Base-by-base conservation (phyloP, 2,329 filamentous ascomycete genomes). In the Chaetothyriales sp. region DNA sequence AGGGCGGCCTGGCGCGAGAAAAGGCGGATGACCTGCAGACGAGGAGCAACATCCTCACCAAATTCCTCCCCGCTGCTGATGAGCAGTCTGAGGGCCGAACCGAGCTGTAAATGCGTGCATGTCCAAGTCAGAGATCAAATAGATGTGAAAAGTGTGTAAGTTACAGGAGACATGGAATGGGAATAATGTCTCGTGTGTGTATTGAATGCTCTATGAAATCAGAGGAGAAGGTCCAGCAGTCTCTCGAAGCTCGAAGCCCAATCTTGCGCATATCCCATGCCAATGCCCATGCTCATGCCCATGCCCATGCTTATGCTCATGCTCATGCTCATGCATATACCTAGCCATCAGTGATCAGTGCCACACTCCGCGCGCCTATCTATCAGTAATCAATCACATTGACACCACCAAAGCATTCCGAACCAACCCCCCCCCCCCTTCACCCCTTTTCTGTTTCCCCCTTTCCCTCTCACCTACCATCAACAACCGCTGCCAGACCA, bases 1-100 rank as follows among this genome's bases (percentile, higher is more conserved):
- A 94, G 79, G 87, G 89, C 56, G 86, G 86, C 54, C 75, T 95
- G 47, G 84, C 85, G 4, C 81, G 81, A 22, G 75, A 84, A 68
- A 96, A 96, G 82, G 67, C 87, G 44, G 90, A 96, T 64, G 89
- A 96, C 70, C 70, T 96, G 58, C 80, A 81, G 53, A 81, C 76
- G 69, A 86, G 93, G 73, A 84, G 80, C 68, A 96, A 96, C 72
- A 86, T 96, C 59, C 74, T 96, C 53, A 78, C 78, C 65, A 83
- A 78, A 68, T 96, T 95, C 66, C 68, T 80, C 54, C 74, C 79
- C 66, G 71, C 73, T 51, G 70, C 74, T 56, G 75, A 77, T 60
- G 70, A 72, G 49, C 70, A 75, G 57, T 75, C 77, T 60, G 80
- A 87, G 73, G 70, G 72, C 49, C 70, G 74, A 57, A 75, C 77